Conservation (phyloP, 257 asterid species). For the Scutellaria minor region DNA sequence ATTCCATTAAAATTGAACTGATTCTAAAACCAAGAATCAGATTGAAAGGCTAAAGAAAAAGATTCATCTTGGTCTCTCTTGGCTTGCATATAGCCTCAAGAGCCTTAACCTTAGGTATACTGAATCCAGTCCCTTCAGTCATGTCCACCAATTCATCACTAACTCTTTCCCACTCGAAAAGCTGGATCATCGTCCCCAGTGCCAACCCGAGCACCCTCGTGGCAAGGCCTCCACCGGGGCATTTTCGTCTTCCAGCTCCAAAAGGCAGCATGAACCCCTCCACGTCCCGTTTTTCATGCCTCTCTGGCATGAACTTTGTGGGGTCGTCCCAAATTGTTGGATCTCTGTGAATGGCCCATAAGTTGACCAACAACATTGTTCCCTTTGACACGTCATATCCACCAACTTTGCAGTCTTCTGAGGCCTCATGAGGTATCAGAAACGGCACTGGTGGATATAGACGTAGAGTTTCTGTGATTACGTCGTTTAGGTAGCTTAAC, state of each 20-base stretch:
- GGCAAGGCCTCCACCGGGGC: conserved; percentile 43
- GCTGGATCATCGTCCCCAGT: conserved; percentile 39
- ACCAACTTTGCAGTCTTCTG: conserved; percentile 30
- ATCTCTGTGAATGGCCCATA: conserved; percentile 48
- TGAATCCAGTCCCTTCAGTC: conserved; percentile 40
- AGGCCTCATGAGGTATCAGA: conserved; percentile 37
- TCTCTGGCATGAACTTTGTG: conserved; percentile 38
- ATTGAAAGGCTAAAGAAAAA: conserved; percentile 11
- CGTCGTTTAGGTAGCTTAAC: conserved; percentile 29
- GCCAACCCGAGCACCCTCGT: conserved; percentile 43
- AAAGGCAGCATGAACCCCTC: conserved; percentile 38
- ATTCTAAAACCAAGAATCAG: too few relatives aligned
- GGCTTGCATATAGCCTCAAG: conserved; percentile 43
- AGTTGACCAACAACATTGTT: conserved; percentile 41
- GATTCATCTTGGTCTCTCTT: conserved; percentile 23
- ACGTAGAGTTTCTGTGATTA: conserved; percentile 39
- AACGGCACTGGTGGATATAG: conserved; percentile 39
- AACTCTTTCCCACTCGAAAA: conserved; percentile 40
- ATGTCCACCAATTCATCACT: conserved; percentile 36
- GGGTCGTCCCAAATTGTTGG: conserved; percentile 41
- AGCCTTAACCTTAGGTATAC: conserved; percentile 43
- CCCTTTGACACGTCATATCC: conserved; percentile 39
- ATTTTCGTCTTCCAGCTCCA: conserved; percentile 38
- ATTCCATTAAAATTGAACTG: too few relatives aligned
- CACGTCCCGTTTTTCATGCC: conserved; percentile 26